phyloP scores from a whole-genome alignment of 257 asterid genomes.

The Solanum habrochaites region DNA sequence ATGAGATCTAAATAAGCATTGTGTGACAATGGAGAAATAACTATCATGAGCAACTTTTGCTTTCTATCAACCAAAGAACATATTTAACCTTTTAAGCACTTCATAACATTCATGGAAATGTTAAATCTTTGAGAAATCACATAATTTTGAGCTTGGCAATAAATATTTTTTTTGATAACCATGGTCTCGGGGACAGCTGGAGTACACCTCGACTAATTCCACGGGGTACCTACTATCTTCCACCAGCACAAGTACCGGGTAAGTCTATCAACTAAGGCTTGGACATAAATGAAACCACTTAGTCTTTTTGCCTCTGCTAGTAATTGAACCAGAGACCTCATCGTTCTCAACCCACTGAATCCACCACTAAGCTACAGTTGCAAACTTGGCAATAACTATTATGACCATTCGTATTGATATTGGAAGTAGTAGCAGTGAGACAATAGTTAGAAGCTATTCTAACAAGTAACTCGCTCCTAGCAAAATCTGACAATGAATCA shows the following conservation, averaged over 20 bases:
- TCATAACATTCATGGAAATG: background rate
- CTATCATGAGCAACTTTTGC: background rate
- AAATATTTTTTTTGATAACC: background rate
- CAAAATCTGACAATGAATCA: background rate
- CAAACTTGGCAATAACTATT: background rate
- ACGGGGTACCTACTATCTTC: background rate
- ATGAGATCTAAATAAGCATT: background rate
- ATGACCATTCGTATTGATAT: background rate
- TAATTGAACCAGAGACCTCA: background rate
- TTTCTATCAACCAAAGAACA: background rate
- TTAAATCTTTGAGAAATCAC: background rate
- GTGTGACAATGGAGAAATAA: background rate
- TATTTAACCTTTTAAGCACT: background rate
- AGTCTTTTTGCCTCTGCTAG: background rate
- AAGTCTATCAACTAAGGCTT: background rate
- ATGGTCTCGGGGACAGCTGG: background rate
- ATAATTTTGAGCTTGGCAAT: background rate
- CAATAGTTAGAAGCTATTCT: background rate
- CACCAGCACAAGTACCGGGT: background rate
- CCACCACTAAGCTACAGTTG: background rate
- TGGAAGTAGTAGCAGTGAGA: background rate
- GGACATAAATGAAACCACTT: background rate
- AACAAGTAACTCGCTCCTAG: background rate
- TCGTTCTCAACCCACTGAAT: background rate
- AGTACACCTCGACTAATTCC: background rate